Conservation (phyloP, 2,329 filamentous ascomycete genomes). For the Pseudonectria foliicola region DNA sequence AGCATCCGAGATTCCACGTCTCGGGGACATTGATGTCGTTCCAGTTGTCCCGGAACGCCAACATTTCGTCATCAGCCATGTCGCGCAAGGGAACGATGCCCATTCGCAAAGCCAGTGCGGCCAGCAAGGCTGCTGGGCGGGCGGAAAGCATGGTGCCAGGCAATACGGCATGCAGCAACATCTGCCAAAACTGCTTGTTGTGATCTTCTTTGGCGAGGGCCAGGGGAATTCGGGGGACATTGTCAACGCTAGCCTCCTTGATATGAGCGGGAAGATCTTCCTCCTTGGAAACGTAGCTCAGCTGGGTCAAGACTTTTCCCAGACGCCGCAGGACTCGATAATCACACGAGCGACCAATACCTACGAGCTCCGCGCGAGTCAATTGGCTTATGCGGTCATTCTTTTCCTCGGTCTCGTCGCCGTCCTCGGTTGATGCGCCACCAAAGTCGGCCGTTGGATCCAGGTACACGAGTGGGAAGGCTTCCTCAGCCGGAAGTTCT, state of each 20-base stretch:
- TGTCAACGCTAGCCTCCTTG: constrained; percentile 18
- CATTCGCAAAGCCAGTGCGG: constrained; percentile 40
- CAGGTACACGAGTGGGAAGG: constrained; percentile 41
- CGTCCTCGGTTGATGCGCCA: constrained; percentile 10
- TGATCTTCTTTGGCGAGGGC: constrained; percentile 30
- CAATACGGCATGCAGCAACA: constrained; percentile 40
- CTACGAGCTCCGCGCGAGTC: constrained; percentile 39
- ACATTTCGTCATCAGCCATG: constrained; percentile 34
- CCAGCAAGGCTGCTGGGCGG: constrained; percentile 39
- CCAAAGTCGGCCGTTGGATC: constrained; percentile 39
- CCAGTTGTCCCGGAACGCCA: constrained; percentile 36
- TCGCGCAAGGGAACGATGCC: constrained; percentile 35
- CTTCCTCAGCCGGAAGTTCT: constrained; percentile 28
- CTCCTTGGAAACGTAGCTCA: constrained; percentile 35
- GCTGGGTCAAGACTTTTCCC: constrained; percentile 37
- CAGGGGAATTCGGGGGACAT: constrained; percentile 37
- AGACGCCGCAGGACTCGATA: constrained; percentile 39
- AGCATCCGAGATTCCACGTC: constrained; percentile 40
- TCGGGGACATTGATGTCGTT: constrained; percentile 41
- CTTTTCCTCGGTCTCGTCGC: constrained; percentile 6
- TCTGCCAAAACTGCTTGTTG: constrained; percentile 37
- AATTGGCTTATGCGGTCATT: constrained; percentile 28
- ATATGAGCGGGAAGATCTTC: constrained; percentile 39
- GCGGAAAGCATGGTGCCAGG: constrained; percentile 39
- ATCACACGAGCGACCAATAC: constrained; percentile 46